Percentiles rank a stretch among this genome's conserved stretches.
phyloP scores from a whole-genome alignment of 306 rosid genomes.

The Ammopiptanthus mongolicus region DNA sequence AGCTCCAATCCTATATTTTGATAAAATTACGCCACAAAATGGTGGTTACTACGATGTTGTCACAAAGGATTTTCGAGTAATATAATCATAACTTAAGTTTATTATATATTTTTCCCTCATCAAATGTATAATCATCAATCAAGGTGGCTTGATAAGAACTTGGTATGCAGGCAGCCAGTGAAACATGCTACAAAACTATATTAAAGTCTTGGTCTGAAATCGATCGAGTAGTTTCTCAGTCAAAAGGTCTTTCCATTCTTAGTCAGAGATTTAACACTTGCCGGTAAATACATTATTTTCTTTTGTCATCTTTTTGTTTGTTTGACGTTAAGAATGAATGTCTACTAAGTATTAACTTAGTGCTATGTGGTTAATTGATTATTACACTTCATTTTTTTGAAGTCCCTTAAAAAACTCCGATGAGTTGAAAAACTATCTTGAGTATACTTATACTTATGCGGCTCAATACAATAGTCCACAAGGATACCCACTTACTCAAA shows the following conservation, averaged over 20 bases:
- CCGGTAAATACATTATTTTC: conserved; percentile 24
- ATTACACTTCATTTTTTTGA: neutral
- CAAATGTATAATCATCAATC: neutral
- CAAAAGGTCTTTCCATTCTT: conserved; percentile 48
- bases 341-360: no score
- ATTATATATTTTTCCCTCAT: neutral
- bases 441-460: neutral
- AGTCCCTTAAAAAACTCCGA: conserved; percentile 38
- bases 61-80: conserved; percentile 33
- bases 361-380: no score
- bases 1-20: conserved; percentile 46
- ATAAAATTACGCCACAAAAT: conserved; percentile 28
- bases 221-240: conserved; percentile 36
- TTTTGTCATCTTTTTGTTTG: neutral
- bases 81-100: neutral
- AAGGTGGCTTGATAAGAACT: neutral
- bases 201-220: conserved; percentile 54
- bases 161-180: conserved; percentile 28
- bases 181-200: conserved; percentile 39
- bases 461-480: conserved; percentile 71
- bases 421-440: conserved; percentile 39
- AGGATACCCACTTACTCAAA: conserved; percentile 38
- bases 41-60: conserved; percentile 17
- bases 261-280: conserved; percentile 49
- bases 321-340: neutral